Evolutionary conservation across 257 asterid species (phyloP).

Genomic region (Eustoma russellianum): DNA sequence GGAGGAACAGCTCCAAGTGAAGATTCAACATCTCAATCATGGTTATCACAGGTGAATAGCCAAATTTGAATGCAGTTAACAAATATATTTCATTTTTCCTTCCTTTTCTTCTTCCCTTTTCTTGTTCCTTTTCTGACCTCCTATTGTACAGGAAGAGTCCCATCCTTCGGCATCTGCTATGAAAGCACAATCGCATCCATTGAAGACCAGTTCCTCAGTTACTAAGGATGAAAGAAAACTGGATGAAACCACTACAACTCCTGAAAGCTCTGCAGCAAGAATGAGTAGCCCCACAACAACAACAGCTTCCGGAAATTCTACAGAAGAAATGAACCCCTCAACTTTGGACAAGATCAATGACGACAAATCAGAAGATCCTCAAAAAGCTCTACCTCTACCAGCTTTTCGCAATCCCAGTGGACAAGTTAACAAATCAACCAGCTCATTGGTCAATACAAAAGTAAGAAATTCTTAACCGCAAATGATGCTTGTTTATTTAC

Average conservation of each 20-base stretch:
- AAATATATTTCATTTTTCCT: not conserved
- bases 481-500: no score
- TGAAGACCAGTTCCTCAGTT: not conserved
- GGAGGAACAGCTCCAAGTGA: constrained; percentile 10
- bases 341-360: not conserved
- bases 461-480: not conserved
- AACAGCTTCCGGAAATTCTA: not conserved
- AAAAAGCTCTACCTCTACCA: constrained; percentile 1
- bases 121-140: no score
- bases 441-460: not conserved
- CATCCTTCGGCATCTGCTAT: constrained; percentile 11
- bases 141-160: constrained; percentile 14
- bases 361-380: not conserved
- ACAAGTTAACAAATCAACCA: not conserved
- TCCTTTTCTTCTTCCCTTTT: not conserved
- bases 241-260: constrained; percentile 4
- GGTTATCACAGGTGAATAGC: constrained; percentile 21
- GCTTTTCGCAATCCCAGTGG: not conserved
- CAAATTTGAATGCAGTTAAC: not conserved
- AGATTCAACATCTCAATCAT: constrained; percentile 7
- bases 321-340: constrained; percentile 3
- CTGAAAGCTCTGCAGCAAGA: constrained; percentile 1
- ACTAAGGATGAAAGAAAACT: constrained; percentile 7
- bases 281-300: constrained; percentile 8
- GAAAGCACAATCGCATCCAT: constrained; percentile 9